A percentile compares a stretch with the other conserved stretches of the same genome.
These are phyloP conservation scores for Cicer arietinum DNA, from an alignment of 306 rosid genomes.

Conservation along the genomic window DNA sequence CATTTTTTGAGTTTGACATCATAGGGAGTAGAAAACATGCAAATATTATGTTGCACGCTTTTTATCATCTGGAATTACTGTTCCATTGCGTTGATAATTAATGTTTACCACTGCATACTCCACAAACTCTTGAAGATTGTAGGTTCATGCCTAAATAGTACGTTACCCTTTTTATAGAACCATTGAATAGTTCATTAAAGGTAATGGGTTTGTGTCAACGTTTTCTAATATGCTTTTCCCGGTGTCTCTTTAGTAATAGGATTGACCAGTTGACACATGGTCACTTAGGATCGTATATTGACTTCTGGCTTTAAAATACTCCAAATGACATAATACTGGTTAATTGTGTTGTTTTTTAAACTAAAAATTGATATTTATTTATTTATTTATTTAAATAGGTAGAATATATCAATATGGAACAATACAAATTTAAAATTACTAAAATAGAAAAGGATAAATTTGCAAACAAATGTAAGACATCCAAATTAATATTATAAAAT, in stretches of 20 bases:
- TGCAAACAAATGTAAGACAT: too few relatives aligned
- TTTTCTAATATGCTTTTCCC: constrained; percentile 9
- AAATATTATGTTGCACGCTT: constrained; percentile 43
- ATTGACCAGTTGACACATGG: background rate
- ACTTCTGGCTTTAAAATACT: constrained; percentile 2
- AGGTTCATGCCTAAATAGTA: constrained; percentile 32
- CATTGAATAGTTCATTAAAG: constrained; percentile 28
- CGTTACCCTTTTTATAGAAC: background rate
- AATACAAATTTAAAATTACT: too few relatives aligned
- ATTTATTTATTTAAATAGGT: too few relatives aligned
- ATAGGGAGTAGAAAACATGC: constrained; percentile 50
- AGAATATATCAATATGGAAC: too few relatives aligned
- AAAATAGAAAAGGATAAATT: too few relatives aligned
- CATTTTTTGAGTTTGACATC: constrained; percentile 48
- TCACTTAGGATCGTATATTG: background rate
- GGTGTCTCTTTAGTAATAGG: background rate
- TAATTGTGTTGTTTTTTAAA: background rate
- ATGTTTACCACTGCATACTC: constrained; percentile 45
- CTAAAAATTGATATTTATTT: too few relatives aligned
- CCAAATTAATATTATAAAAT: too few relatives aligned
- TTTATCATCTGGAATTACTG: constrained; percentile 44
- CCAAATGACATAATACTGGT: background rate
- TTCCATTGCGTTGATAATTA: constrained; percentile 47
- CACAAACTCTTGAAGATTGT: constrained; percentile 40
- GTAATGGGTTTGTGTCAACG: constrained; percentile 8